Base-by-base conservation (phyloP, 1,284 basidiomycete genomes). In the Ustilago curta region DNA sequence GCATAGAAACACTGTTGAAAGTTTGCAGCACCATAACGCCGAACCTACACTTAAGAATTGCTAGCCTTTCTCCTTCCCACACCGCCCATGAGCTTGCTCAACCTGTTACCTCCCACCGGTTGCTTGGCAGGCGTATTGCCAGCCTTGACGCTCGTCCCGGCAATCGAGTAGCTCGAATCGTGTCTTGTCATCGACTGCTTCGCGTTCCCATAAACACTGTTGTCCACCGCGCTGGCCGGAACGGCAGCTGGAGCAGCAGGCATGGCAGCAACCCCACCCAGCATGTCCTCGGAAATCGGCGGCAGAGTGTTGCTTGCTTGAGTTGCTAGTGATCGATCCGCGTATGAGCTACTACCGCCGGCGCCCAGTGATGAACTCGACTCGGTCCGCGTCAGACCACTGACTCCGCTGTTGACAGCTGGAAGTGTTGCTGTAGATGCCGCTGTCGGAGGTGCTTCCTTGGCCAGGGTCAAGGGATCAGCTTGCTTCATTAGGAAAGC, bases 1-100 rank as follows among this genome's bases (percentile, higher is more conserved):
- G 31, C 16, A 16, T 37, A 3, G 12, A 16, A 16, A 16, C 11
- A 16, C 14, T 12, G 4, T 37, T 37, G 12, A 95, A 96, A 86
- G 91, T 92, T 92, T 14, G 94, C 93, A 12, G 89, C 96, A n/a
- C 37, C 23, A 32, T 14, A 18, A 19, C 11, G 18, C 2, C 27
- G 35, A 2, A 12, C 31, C 12, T 8, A n/a, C 31, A 7, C 8
- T 44, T 45, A 72, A 12, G 59, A 59, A 16, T 72, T 58, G 25
- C 57, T 57, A 2, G 44, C 57, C 31, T 68, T 73, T 3, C 70
- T 37, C 35, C 70, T 49, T 5, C 70, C 53, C 7, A 62, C 59
- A 9, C 61, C 59, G 42, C 65, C 61, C 69, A 76, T 76, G 27
- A 76, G 53, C 53, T 76, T 76, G 66, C 69, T 72, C 16, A 76